phyloP scores from a whole-genome alignment of 2,329 filamentous ascomycete genomes.

The Cercospora citrullina region DNA sequence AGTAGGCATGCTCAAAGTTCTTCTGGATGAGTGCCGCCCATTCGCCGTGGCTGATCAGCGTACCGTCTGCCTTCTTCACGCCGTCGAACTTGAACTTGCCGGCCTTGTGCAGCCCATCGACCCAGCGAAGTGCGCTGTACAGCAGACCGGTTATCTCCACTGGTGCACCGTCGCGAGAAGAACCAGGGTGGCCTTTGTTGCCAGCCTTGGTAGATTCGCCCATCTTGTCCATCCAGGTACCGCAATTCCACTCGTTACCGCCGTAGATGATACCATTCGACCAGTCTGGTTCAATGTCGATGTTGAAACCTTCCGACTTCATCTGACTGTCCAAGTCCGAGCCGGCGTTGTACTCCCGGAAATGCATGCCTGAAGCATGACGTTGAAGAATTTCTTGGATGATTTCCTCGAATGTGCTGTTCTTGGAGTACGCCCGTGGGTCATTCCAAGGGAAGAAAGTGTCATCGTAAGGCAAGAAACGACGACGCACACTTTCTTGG shows the following conservation, averaged over 20 bases:
- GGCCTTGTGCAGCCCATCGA: constrained; percentile 64
- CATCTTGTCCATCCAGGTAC: constrained; percentile 99
- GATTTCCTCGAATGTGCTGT: constrained; percentile 81
- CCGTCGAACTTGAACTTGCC: constrained; percentile 72
- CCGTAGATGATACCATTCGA: constrained; percentile 86
- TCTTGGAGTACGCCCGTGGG: constrained; percentile 76
- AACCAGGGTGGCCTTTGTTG: constrained; percentile 90
- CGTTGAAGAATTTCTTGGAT: constrained; percentile 92
- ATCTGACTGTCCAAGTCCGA: constrained; percentile 88
- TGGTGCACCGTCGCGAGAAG: constrained; percentile 92
- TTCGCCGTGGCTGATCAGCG: constrained; percentile 66
- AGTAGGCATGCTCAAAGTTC: constrained; percentile 93
- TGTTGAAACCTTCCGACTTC: constrained; percentile 87
- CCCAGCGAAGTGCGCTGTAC: constrained; percentile 86
- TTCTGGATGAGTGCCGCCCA: constrained; percentile 80
- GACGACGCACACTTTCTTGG: constrained; percentile 72
- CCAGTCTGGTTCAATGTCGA: constrained; percentile 91
- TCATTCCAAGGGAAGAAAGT: constrained; percentile 88
- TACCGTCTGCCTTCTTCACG: constrained; percentile 56
- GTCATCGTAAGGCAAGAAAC: constrained; percentile 94
- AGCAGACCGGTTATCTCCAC: constrained; percentile 92
- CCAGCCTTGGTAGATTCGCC: constrained; percentile 90
- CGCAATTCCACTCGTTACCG: constrained; percentile 91
- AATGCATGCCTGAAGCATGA: constrained; percentile 86
- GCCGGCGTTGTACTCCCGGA: constrained; percentile 92